Evolutionary conservation across 1,139 yeast genomes (phyloP).

Genomic region (Chernovozyma aurita): DNA sequence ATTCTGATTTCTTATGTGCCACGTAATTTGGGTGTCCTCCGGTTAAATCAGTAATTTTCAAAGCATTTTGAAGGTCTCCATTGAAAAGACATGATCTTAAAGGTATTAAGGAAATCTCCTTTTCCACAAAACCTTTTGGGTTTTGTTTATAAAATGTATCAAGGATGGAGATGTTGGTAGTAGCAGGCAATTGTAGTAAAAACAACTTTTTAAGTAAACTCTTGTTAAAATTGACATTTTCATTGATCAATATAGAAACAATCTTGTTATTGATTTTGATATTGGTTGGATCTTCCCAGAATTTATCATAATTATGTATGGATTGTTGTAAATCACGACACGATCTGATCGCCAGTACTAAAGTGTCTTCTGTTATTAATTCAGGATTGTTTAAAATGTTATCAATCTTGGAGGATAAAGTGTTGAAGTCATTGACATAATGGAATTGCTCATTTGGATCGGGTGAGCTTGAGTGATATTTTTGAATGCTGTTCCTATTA

Average conservation of each 20-base stretch:
- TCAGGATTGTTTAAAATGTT: slow-evolving; percentile 4
- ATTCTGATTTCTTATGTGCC: slow-evolving; percentile 21
- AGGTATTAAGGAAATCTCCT: slow-evolving; percentile 53
- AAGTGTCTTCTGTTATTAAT: background rate
- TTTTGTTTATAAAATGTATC: slow-evolving; percentile 32
- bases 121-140: slow-evolving; percentile 32
- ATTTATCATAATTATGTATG: slow-evolving; percentile 19
- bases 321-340: slow-evolving; percentile 18
- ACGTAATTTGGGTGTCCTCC: slow-evolving; percentile 54
- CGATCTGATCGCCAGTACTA: slow-evolving; percentile 19
- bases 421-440: slow-evolving; percentile 12
- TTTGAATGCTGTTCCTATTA: too few relatives aligned
- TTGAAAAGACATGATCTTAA: slow-evolving; percentile 55
- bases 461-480: slow-evolving; percentile 9
- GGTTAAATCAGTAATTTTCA: slow-evolving; percentile 56
- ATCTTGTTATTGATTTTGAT: slow-evolving; percentile 16
- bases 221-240: slow-evolving; percentile 17
- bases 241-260: slow-evolving; percentile 17
- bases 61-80: slow-evolving; percentile 56
- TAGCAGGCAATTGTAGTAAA: slow-evolving; percentile 30
- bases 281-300: slow-evolving; percentile 18
- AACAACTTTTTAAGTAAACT: slow-evolving; percentile 27
- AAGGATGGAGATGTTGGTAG: slow-evolving; percentile 26
- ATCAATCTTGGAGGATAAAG: slow-evolving; percentile 12
- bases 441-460: slow-evolving; percentile 3